Conservation (phyloP, 1,284 basidiomycete genomes). For the Pisolithus thermaeus region DNA sequence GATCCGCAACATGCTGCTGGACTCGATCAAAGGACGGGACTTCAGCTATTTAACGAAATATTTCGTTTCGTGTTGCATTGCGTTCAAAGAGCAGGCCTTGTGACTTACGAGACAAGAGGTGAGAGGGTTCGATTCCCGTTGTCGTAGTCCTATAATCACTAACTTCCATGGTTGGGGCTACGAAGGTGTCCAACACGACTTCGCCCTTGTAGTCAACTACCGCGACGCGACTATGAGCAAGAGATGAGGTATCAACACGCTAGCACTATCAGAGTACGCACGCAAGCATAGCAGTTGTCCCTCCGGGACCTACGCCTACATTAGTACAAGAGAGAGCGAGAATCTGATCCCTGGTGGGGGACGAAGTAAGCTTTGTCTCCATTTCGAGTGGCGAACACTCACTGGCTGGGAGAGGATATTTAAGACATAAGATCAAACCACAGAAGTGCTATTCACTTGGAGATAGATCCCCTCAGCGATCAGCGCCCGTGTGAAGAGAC, state of each 20-base stretch:
- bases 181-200: constrained; percentile 54
- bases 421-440: not conserved
- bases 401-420: not conserved
- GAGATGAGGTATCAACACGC: constrained; percentile 11
- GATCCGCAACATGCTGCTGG: constrained; percentile 56
- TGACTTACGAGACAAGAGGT: constrained; percentile 48
- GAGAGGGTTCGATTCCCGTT: constrained; percentile 58
- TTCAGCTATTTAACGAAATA: constrained; percentile 16
- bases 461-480: not conserved
- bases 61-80: not conserved
- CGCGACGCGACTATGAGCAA: constrained; percentile 47
- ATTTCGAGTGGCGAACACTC: constrained; percentile 11
- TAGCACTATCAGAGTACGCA: constrained; percentile 33
- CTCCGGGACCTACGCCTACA: constrained; percentile 71
- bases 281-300: constrained; percentile 74
- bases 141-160: constrained; percentile 68
- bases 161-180: constrained; percentile 62
- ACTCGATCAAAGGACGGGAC: constrained; percentile 46
- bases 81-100: constrained; percentile 1
- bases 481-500: too few species aligned
- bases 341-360: constrained; percentile 39
- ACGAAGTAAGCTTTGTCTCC: constrained; percentile 26
- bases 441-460: not conserved
- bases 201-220: constrained; percentile 61
- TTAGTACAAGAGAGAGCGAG: constrained; percentile 53